Base-by-base conservation (phyloP, 2,329 filamentous ascomycete genomes). In the Penicillium fuscoglaucum region DNA sequence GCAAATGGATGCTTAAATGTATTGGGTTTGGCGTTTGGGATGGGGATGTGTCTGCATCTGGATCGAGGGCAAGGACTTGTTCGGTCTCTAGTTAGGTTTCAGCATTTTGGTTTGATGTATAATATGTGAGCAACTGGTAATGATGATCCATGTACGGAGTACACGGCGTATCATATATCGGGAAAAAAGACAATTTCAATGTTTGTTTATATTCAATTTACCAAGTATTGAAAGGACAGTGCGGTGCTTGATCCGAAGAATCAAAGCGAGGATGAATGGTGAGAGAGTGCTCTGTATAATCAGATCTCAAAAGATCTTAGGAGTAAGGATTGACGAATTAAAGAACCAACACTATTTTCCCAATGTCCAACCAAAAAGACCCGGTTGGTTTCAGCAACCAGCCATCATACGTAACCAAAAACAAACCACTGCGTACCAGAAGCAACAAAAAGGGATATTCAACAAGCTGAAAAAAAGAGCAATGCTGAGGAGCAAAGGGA, bases 401-500 rank as follows among this genome's bases (percentile, higher is more conserved):
- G 45, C 57, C 56, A 21, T 61, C 58, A 51, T 64, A 58, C 59
- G 31, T 59, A 56, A 52, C 19, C 29, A 49, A 63, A 58, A 50
- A 35, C 63, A 61, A 63, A 59, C 41, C 58, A 55, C 60, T 66
- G 62, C 60, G 56, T 56, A 66, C 24, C 46, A 60, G 41, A 58
- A 59, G 48, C 52, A 60, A 57, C 26, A 60, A 53, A 37, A 45
- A 52, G 4, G 49, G 49, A 63, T 62, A 62, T 61, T 60, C 51
- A 65, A 59, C 33, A 61, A 63, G 53, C 51, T 35, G 45, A 58
- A 59, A 56, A 52, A 59, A 56, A 61, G 17, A 56, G 31, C 48
- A 52, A 44, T 57, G 64, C 62, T 62, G 66, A 59, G 43, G 57
- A 66, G 61, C 60, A 55, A 58, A 56, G 52, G 61, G 58, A 64